These are phyloP conservation scores for Hebeloma cylindrosporum DNA, from an alignment of 768 basidiomycete species.

Conservation along the genomic window DNA sequence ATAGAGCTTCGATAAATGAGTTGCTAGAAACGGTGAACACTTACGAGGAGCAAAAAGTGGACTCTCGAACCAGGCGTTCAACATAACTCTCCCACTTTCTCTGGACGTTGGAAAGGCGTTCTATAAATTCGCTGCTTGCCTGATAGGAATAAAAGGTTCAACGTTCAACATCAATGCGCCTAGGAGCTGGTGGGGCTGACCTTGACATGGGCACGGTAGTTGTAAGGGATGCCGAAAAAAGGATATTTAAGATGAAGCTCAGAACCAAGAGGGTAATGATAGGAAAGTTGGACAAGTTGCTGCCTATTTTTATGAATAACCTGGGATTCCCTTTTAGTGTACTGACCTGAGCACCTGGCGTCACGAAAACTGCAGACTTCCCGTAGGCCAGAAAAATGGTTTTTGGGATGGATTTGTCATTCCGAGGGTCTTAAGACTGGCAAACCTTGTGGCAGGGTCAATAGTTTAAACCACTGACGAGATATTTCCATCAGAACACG, in stretches of 20 bases:
- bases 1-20: background rate
- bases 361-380: slow-evolving; percentile 52
- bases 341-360: slow-evolving; percentile 44
- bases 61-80: slow-evolving; percentile 50
- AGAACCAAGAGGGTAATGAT: slow-evolving; percentile 29
- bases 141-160: slow-evolving; percentile 12
- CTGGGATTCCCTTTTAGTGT: slow-evolving; percentile 35
- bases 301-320: slow-evolving; percentile 19
- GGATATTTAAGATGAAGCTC: slow-evolving; percentile 37
- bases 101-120: slow-evolving; percentile 48
- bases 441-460: background rate
- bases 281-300: slow-evolving; percentile 12
- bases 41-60: slow-evolving; percentile 55
- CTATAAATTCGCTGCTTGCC: slow-evolving; percentile 47
- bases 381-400: slow-evolving; percentile 47
- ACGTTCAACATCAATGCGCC: background rate
- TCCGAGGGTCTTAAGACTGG: slow-evolving; percentile 27
- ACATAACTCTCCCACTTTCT: slow-evolving; percentile 51
- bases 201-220: slow-evolving; percentile 50
- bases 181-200: slow-evolving; percentile 16
- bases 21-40: slow-evolving; percentile 21
- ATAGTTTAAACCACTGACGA: slow-evolving; percentile 19
- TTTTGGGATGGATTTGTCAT: slow-evolving; percentile 38
- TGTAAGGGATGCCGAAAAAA: slow-evolving; percentile 56
- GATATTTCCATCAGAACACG: slow-evolving; percentile 38